These are phyloP conservation scores for Metschnikowia chrysomelidarum DNA, from an alignment of 805 yeast genomes.

Conservation along the genomic window DNA sequence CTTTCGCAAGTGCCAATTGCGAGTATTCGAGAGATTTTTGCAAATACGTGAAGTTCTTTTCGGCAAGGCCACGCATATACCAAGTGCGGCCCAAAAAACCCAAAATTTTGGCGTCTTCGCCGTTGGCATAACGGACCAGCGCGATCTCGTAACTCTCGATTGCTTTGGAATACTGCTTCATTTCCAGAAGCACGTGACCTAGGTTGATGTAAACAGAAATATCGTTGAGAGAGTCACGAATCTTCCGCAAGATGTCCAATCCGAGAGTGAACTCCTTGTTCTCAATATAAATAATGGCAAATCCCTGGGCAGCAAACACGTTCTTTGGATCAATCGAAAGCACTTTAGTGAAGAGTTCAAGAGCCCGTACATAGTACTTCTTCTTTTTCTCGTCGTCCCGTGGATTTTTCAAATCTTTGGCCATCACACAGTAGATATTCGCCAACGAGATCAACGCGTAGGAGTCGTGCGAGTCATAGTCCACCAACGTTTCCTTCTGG, in stretches of 20 bases:
- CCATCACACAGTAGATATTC: slow-evolving; percentile 78
- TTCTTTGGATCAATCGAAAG: slow-evolving; percentile 78
- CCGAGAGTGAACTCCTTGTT: slow-evolving; percentile 73
- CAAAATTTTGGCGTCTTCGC: slow-evolving; percentile 62
- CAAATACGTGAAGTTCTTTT: slow-evolving; percentile 60
- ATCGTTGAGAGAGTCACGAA: slow-evolving; percentile 86
- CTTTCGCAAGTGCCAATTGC: slow-evolving; percentile 47
- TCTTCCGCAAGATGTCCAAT: slow-evolving; percentile 79
- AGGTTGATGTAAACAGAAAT: slow-evolving; percentile 78
- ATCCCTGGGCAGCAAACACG: slow-evolving; percentile 96
- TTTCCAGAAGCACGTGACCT: slow-evolving; percentile 83
- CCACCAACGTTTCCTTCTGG: slow-evolving; percentile 80
- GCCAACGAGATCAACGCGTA: slow-evolving; percentile 90
- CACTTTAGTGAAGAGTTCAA: slow-evolving; percentile 87
- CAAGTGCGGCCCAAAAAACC: slow-evolving; percentile 85
- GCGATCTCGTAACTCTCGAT: slow-evolving; percentile 88
- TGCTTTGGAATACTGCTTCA: slow-evolving; percentile 79
- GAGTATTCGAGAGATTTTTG: slow-evolving; percentile 63
- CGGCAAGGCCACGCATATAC: slow-evolving; percentile 73
- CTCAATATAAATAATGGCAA: slow-evolving; percentile 90
- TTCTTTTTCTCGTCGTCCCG: slow-evolving; percentile 53
- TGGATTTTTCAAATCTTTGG: slow-evolving; percentile 66
- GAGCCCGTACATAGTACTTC: slow-evolving; percentile 83
- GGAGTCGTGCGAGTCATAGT: slow-evolving; percentile 81
- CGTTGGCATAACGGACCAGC: slow-evolving; percentile 58